A percentile compares a stretch with the other conserved stretches of the same genome.
phyloP scores from a whole-genome alignment of 176 grass and related monocot genomes.

The Paspalum vaginatum region DNA sequence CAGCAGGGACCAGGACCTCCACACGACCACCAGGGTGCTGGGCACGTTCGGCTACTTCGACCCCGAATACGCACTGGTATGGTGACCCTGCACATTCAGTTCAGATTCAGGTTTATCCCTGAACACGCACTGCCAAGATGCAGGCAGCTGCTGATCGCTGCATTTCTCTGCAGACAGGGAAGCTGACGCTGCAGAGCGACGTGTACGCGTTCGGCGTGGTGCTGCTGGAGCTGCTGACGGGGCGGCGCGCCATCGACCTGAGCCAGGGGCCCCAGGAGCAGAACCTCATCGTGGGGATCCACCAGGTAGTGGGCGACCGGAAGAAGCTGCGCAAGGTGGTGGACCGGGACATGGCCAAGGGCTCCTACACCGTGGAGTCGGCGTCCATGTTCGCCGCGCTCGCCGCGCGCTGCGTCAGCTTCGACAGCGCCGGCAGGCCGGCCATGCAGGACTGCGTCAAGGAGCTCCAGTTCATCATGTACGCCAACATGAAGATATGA shows the following conservation, averaged over 20 bases:
- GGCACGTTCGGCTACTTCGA: constrained; percentile 99
- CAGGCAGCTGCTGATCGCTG: too few relatives aligned
- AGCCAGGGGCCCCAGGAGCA: constrained; percentile 79
- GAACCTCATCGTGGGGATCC: constrained; percentile 86
- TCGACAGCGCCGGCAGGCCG: constrained; percentile 75
- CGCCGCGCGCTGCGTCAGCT: constrained; percentile 82
- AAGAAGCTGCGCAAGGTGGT: constrained; percentile 84
- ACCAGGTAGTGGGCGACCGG: constrained; percentile 65
- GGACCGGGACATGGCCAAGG: constrained; percentile 76
- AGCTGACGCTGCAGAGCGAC: constrained; percentile 94
- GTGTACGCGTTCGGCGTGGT: constrained; percentile 98
- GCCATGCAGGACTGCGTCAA: constrained; percentile 85
- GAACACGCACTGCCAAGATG: too few relatives aligned
- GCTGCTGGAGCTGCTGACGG: constrained; percentile 91
- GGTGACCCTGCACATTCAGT: neutral
- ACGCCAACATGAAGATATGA: constrained; percentile 90
- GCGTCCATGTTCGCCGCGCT: constrained; percentile 73
- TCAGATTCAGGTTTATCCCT: too few relatives aligned
- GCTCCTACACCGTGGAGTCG: constrained; percentile 75
- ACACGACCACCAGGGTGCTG: constrained; percentile 79
- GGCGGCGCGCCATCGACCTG: constrained; percentile 91
- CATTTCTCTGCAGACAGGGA: constrained; percentile 69
- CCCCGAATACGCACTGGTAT: constrained; percentile 90
- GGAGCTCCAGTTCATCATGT: constrained; percentile 83
- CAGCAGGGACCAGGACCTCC: constrained; percentile 78